Percentiles rank a stretch among this genome's conserved stretches.
These are phyloP conservation scores for Fusarium sp. DNA, from an alignment of 2,329 filamentous ascomycete genomes.

Conservation along the genomic window DNA sequence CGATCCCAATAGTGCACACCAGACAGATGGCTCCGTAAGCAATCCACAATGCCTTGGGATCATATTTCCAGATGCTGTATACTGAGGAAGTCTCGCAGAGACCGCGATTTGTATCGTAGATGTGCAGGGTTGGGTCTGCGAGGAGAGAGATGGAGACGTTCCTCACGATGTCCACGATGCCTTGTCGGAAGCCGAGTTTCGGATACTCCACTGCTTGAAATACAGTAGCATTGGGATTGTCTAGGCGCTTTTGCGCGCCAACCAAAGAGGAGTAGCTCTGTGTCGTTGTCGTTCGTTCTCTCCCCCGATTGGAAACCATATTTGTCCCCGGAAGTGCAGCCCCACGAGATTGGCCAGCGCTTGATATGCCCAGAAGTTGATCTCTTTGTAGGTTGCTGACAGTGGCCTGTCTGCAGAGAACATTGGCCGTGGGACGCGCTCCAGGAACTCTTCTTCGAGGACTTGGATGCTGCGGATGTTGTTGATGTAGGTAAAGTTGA, in stretches of 20 bases:
- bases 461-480: neutral
- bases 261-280: neutral
- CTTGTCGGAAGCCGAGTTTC: neutral
- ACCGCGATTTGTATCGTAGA: neutral
- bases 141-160: neutral
- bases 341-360: neutral
- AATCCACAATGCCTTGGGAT: neutral
- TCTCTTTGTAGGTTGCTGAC: neutral
- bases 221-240: neutral
- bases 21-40: neutral
- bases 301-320: neutral
- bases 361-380: neutral
- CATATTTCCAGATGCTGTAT: neutral
- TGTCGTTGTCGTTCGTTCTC: neutral
- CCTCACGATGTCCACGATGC: neutral
- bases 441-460: neutral
- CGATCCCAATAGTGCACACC: neutral
- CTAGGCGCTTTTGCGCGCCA: neutral
- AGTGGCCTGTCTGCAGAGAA: neutral
- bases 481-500: neutral
- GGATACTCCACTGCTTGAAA: neutral
- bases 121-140: neutral
- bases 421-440: neutral
- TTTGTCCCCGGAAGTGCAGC: neutral
- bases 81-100: neutral